phyloP scores from a whole-genome alignment of 1,139 yeast species.

The Blastobotrys petasosporus region DNA sequence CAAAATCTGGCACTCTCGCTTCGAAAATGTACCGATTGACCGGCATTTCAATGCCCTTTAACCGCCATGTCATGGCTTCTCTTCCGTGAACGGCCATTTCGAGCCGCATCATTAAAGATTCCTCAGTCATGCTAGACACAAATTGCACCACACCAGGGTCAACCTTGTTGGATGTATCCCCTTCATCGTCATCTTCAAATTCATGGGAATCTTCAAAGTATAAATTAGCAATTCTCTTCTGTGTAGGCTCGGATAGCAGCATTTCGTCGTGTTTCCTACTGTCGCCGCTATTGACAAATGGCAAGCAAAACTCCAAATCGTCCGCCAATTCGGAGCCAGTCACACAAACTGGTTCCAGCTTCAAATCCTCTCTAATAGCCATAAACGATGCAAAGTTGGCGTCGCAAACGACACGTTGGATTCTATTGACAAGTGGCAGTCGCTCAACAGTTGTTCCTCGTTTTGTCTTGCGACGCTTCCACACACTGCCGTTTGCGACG shows the following conservation, averaged over 20 bases:
- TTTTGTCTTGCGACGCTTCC: slow-evolving; percentile 31
- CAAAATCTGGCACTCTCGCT: slow-evolving; percentile 16
- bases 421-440: slow-evolving; percentile 48
- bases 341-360: slow-evolving; percentile 17
- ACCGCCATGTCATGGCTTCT: slow-evolving; percentile 20
- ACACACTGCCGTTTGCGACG: slow-evolving; percentile 64
- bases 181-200: slow-evolving; percentile 11
- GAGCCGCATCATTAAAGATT: slow-evolving; percentile 5
- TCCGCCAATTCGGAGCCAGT: slow-evolving; percentile 19
- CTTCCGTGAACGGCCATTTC: background rate
- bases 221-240: background rate
- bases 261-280: slow-evolving; percentile 8
- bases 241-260: slow-evolving; percentile 5
- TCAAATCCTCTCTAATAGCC: slow-evolving; percentile 54
- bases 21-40: slow-evolving; percentile 23
- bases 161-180: slow-evolving; percentile 4
- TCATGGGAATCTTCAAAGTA: slow-evolving; percentile 1
- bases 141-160: slow-evolving; percentile 3
- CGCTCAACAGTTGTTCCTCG: slow-evolving; percentile 38
- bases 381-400: slow-evolving; percentile 62
- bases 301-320: slow-evolving; percentile 26
- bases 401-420: slow-evolving; percentile 60
- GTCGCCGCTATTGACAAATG: slow-evolving; percentile 19
- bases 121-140: background rate
- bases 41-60: slow-evolving; percentile 19